Evolutionary conservation across 176 grass and related monocot species (phyloP).

Genomic region (Secale cereale): DNA sequence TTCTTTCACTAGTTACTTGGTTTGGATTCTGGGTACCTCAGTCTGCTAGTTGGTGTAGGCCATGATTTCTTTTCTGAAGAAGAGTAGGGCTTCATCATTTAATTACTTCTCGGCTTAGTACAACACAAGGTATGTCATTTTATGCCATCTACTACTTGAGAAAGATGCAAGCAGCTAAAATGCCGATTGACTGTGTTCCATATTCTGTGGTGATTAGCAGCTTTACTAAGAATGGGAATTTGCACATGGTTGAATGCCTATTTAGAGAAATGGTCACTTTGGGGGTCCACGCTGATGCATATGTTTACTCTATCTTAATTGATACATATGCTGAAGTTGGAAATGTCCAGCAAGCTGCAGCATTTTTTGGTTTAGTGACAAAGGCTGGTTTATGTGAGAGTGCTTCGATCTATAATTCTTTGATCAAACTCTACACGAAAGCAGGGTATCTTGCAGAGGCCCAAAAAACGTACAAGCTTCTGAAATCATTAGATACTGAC

Average conservation of each 20-base stretch:
- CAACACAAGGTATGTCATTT: neutral
- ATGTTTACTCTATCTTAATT: constrained; percentile 78
- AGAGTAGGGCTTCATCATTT: neutral
- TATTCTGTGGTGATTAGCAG: constrained; percentile 69
- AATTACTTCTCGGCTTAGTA: too few species aligned
- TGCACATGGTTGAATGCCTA: constrained; percentile 54
- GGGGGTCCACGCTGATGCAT: constrained; percentile 51
- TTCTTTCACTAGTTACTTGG: neutral
- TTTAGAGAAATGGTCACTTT: constrained; percentile 77
- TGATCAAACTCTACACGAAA: constrained; percentile 89
- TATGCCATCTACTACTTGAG: constrained; percentile 40
- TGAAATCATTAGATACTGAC: constrained; percentile 60
- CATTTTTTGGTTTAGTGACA: constrained; percentile 79
- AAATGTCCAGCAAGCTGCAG: constrained; percentile 65
- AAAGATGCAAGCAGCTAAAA: constrained; percentile 63
- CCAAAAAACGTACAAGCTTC: constrained; percentile 51
- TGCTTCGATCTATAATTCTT: constrained; percentile 60
- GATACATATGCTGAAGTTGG: constrained; percentile 78
- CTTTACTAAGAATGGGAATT: constrained; percentile 55
- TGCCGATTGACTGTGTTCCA: constrained; percentile 56
- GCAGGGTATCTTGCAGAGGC: constrained; percentile 71
- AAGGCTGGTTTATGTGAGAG: constrained; percentile 58
- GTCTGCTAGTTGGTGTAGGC: neutral
- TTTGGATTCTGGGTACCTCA: neutral
- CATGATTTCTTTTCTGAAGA: neutral